Evolutionary conservation across 2,329 filamentous ascomycete species (phyloP).

Genomic region (Calonectria fujianensis): DNA sequence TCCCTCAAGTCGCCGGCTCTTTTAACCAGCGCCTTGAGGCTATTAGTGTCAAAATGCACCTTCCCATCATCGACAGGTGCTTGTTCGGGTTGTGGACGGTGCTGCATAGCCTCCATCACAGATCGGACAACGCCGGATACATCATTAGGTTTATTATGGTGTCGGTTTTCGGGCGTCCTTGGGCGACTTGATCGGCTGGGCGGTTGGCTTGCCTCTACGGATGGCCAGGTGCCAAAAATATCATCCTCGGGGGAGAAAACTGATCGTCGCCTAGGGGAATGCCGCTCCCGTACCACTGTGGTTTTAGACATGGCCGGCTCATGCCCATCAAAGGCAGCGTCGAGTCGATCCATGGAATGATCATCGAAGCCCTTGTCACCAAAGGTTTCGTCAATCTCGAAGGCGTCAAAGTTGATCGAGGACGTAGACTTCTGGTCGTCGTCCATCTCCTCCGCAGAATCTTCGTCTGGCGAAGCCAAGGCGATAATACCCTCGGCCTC

Average conservation of each 20-base stretch:
- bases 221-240: slow-evolving; percentile 75
- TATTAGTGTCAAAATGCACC: slow-evolving; percentile 81
- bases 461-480: slow-evolving; percentile 82
- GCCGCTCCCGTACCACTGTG: slow-evolving; percentile 73
- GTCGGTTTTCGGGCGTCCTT: slow-evolving; percentile 63
- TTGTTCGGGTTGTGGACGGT: slow-evolving; percentile 67
- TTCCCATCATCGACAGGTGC: slow-evolving; percentile 62
- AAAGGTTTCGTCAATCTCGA: slow-evolving; percentile 66
- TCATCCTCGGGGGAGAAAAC: slow-evolving; percentile 81
- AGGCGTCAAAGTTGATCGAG: slow-evolving; percentile 63
- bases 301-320: slow-evolving; percentile 69
- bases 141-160: slow-evolving; percentile 59
- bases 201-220: slow-evolving; percentile 62
- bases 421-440: slow-evolving; percentile 62
- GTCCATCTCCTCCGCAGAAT: slow-evolving; percentile 65
- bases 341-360: slow-evolving; percentile 64
- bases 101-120: slow-evolving; percentile 79
- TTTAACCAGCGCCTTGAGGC: slow-evolving; percentile 79
- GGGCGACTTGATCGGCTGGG: slow-evolving; percentile 63
- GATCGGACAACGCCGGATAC: slow-evolving; percentile 74
- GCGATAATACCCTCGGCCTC: slow-evolving; percentile 92
- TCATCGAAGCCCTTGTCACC: slow-evolving; percentile 70
- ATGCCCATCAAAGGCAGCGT: slow-evolving; percentile 65
- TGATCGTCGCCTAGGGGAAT: slow-evolving; percentile 73
- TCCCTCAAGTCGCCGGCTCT: slow-evolving; percentile 77